phyloP scores from a whole-genome alignment of 1,139 yeast species.

The Nakaseomyces glabratus region DNA sequence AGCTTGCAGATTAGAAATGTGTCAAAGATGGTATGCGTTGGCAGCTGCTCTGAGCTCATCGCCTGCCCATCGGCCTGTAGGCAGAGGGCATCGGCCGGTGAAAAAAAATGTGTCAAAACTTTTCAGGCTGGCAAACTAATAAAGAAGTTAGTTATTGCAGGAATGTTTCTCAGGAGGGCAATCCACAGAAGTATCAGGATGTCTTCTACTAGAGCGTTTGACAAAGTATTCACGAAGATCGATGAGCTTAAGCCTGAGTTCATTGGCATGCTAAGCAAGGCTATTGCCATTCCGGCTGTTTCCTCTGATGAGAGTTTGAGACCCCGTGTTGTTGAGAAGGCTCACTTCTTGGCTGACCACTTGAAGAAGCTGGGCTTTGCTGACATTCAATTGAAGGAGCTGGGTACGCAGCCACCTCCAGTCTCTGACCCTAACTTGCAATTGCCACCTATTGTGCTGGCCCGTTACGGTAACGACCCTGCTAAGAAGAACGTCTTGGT shows the following conservation, averaged over 20 bases:
- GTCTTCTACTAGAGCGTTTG: constrained; percentile 20
- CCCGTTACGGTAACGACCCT: constrained; percentile 76
- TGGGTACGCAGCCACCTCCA: constrained; percentile 87
- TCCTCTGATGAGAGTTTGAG: constrained; percentile 83
- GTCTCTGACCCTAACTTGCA: constrained; percentile 53
- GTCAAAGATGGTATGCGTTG: no score
- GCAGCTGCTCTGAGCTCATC: no score
- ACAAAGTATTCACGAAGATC: constrained; percentile 43
- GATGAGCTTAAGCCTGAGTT: constrained; percentile 64
- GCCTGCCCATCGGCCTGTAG: no score
- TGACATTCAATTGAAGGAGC: constrained; percentile 71
- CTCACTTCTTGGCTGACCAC: constrained; percentile 66
- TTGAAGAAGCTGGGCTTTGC: constrained; percentile 63
- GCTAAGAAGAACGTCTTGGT: constrained; percentile 77
- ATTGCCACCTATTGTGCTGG: constrained; percentile 89
- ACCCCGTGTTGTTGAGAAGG: constrained; percentile 80
- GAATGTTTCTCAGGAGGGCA: background rate
- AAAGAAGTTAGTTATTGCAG: background rate
- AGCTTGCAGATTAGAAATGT: no score
- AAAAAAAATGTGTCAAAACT: no score
- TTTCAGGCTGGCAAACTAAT: no score
- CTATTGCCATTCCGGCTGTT: constrained; percentile 90
- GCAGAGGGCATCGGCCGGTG: no score
- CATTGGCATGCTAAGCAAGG: constrained; percentile 60
- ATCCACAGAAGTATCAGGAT: constrained; percentile 9